Conservation (phyloP, 129 eudicot genomes). For the Glebionis coronaria region DNA sequence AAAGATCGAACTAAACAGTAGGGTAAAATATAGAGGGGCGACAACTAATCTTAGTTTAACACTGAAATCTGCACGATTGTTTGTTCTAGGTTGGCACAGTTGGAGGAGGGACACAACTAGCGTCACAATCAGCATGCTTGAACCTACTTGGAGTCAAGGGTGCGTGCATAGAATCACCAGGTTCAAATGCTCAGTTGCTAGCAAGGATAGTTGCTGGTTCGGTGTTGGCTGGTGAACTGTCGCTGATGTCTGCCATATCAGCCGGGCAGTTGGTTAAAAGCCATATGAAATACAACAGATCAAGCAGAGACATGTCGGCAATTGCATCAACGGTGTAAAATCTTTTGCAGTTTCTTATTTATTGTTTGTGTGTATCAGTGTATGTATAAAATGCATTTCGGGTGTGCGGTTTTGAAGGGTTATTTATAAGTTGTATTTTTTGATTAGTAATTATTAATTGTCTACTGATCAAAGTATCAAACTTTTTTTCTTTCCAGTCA, state of each 20-base stretch:
- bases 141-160: slow-evolving; percentile 74
- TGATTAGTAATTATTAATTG: slow-evolving; percentile 2
- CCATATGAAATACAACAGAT: slow-evolving; percentile 84
- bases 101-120: slow-evolving; percentile 75
- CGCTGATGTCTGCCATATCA: slow-evolving; percentile 76
- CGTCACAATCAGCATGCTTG: slow-evolving; percentile 73
- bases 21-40: too few species aligned
- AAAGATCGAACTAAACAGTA: too few species aligned
- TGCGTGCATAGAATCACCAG: slow-evolving; percentile 53
- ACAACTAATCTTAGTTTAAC: too few species aligned
- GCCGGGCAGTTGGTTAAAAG: slow-evolving; percentile 74
- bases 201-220: slow-evolving; percentile 70
- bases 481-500: neutral
- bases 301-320: slow-evolving; percentile 48
- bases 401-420: slow-evolving; percentile 11
- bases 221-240: slow-evolving; percentile 74
- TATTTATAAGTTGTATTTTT: slow-evolving; percentile 19
- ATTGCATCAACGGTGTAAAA: slow-evolving; percentile 28
- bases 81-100: slow-evolving; percentile 61
- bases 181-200: slow-evolving; percentile 53
- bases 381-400: slow-evolving; percentile 21
- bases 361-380: slow-evolving; percentile 21
- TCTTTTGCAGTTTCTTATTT: slow-evolving; percentile 4
- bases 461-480: neutral
- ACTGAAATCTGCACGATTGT: neutral